Conservation (phyloP, 495 filamentous ascomycete genomes). For the Xylaria scruposa region DNA sequence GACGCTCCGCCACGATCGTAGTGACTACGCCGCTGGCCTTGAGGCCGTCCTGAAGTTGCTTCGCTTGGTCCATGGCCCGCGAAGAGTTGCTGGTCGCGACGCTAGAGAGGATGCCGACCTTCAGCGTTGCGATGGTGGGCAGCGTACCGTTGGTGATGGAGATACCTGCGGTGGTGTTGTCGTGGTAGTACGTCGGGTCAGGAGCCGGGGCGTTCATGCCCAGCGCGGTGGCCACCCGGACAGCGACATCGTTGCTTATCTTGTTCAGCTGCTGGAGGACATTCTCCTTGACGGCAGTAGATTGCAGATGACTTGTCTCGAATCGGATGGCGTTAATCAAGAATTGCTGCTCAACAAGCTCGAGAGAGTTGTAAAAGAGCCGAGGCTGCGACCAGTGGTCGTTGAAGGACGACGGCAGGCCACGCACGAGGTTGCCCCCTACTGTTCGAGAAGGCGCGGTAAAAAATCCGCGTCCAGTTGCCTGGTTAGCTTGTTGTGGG, state of each 20-base stretch:
- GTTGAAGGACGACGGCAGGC: slow-evolving; percentile 67
- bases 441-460: slow-evolving; percentile 64
- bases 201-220: slow-evolving; percentile 63
- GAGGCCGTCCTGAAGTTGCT: slow-evolving; percentile 55
- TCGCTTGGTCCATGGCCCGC: slow-evolving; percentile 53
- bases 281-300: slow-evolving; percentile 63
- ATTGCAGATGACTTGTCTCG: slow-evolving; percentile 67
- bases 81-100: slow-evolving; percentile 34
- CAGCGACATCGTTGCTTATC: slow-evolving; percentile 72
- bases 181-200: slow-evolving; percentile 71
- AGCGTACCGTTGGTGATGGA: slow-evolving; percentile 66
- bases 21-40: slow-evolving; percentile 57
- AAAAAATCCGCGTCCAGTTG: slow-evolving; percentile 75
- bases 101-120: slow-evolving; percentile 70
- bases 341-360: slow-evolving; percentile 74
- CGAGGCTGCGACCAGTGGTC: slow-evolving; percentile 81
- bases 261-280: slow-evolving; percentile 74
- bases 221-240: slow-evolving; percentile 68
- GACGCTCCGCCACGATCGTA: slow-evolving; percentile 67
- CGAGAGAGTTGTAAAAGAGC: slow-evolving; percentile 79
- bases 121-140: slow-evolving; percentile 66
- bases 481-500: slow-evolving; percentile 74
- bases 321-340: slow-evolving; percentile 81
- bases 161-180: slow-evolving; percentile 69
- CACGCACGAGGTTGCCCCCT: slow-evolving; percentile 63